A percentile compares a stretch with the other conserved stretches of the same genome.
Evolutionary conservation across 1,284 basidiomycete genomes (phyloP).

Genomic region (Sphagnurus paluster): DNA sequence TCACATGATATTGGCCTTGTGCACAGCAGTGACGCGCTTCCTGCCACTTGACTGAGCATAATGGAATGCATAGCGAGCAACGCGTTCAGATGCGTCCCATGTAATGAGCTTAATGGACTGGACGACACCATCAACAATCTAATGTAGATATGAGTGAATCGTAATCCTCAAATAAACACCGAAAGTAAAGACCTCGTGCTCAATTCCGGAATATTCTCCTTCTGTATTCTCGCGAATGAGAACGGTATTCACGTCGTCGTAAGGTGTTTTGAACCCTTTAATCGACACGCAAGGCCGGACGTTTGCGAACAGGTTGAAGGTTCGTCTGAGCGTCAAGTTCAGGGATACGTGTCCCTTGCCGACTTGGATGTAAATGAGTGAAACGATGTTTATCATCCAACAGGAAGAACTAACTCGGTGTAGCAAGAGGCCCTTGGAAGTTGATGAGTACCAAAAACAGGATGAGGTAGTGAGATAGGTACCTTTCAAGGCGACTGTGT

Average conservation of each 20-base stretch:
- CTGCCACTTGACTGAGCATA: slow-evolving; percentile 90
- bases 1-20: slow-evolving; percentile 99
- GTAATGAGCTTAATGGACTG: slow-evolving; percentile 99
- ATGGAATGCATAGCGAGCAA: slow-evolving; percentile 98
- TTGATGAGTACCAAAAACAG: slow-evolving; percentile 3
- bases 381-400: slow-evolving; percentile 12
- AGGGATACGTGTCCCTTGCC: slow-evolving; percentile 99
- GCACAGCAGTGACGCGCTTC: slow-evolving; percentile 95
- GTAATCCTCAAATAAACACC: neutral
- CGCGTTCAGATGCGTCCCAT: slow-evolving; percentile 98
- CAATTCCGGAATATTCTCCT: slow-evolving; percentile 99
- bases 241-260: slow-evolving; percentile 98
- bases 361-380: slow-evolving; percentile 62
- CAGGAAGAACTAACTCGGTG: slow-evolving; percentile 67
- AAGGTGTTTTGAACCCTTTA: slow-evolving; percentile 96
- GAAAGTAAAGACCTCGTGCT: slow-evolving; percentile 78
- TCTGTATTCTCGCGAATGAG: slow-evolving; percentile 99
- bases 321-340: slow-evolving; percentile 95
- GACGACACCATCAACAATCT: slow-evolving; percentile 96
- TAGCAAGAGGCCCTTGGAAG: slow-evolving; percentile 80
- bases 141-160: slow-evolving; percentile 2
- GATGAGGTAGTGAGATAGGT: slow-evolving; percentile 20
- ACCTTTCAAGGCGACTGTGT: slow-evolving; percentile 98
- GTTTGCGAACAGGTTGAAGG: slow-evolving; percentile 98
- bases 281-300: slow-evolving; percentile 97